phyloP scores from a whole-genome alignment of 2,329 filamentous ascomycete species.

The Thielaviopsis ethacetica region DNA sequence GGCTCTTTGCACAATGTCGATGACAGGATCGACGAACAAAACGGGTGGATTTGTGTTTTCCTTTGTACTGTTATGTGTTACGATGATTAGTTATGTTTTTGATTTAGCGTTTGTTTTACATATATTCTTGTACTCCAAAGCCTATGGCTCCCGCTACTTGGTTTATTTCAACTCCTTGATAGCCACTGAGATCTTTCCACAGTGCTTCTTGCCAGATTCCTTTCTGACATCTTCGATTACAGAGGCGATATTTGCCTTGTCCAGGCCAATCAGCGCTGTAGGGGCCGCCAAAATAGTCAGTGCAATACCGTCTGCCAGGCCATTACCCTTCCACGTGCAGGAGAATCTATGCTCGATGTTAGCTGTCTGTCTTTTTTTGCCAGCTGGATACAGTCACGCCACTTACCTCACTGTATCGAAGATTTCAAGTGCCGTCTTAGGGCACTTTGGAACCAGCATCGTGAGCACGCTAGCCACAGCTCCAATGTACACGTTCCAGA shows the following conservation, averaged over 20 bases:
- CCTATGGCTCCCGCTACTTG: background rate
- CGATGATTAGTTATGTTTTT: background rate
- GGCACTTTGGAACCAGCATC: conserved; percentile 26
- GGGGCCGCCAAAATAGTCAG: background rate
- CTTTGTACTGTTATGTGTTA: background rate
- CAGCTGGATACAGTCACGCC: background rate
- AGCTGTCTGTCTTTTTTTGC: background rate
- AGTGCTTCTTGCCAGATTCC: background rate
- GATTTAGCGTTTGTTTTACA: background rate
- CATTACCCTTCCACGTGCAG: background rate
- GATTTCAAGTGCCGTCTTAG: conserved; percentile 21
- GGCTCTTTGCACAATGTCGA: background rate
- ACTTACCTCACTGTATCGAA: conserved; percentile 25
- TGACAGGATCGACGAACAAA: background rate
- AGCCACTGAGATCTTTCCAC: background rate
- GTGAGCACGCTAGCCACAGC: conserved; percentile 28
- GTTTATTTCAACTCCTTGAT: background rate
- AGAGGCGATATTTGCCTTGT: conserved; percentile 23
- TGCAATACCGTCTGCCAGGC: background rate
- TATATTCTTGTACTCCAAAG: background rate
- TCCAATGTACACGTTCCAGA: conserved; percentile 39
- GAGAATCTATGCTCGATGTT: background rate
- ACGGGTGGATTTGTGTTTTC: background rate
- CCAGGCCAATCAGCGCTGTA: background rate
- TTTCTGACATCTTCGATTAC: conserved; percentile 16